A percentile compares a stretch with the other conserved stretches of the same genome.
These are phyloP conservation scores for Phaffomyces antillensis DNA, from an alignment of 805 yeast genomes.

Conservation along the genomic window DNA sequence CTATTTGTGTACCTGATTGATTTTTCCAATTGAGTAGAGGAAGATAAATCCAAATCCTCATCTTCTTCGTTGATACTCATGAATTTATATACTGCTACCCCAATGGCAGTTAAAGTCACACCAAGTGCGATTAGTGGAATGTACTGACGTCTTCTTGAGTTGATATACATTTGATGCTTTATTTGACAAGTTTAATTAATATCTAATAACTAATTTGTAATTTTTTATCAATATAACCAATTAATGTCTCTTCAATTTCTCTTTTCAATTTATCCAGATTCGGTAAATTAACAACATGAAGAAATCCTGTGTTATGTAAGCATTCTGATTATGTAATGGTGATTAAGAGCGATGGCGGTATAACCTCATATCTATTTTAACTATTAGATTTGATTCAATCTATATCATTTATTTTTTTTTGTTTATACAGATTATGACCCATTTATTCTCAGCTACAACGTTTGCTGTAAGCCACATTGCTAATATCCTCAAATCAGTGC, in stretches of 20 bases:
- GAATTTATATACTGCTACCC: conserved; percentile 11
- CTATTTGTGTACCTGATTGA: conserved; percentile 16
- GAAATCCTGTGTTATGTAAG: too few species aligned
- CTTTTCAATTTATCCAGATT: conserved; percentile 1
- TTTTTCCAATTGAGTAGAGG: conserved; percentile 4
- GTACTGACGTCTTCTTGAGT: conserved; percentile 4
- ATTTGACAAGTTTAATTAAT: neutral
- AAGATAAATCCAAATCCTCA: neutral
- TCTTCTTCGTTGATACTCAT: neutral
- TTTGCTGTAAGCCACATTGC: conserved; percentile 39
- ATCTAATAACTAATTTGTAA: too few species aligned
- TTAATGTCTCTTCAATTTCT: neutral
- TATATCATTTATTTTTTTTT: too few species aligned
- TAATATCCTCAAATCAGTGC: conserved; percentile 36
- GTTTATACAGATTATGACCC: neutral
- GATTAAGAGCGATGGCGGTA: neutral
- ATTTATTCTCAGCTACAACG: conserved; percentile 38
- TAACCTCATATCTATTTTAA: neutral
- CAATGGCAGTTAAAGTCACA: conserved; percentile 1
- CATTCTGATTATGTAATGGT: neutral
- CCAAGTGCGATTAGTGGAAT: conserved; percentile 9
- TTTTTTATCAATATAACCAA: too few species aligned
- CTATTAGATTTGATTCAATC: too few species aligned
- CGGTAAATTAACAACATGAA: conserved; percentile 1
- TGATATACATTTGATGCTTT: neutral